Evolutionary conservation across 192 early-diverging fungal genomes (phyloP).

Genomic region (Rhizophagus clarus): DNA sequence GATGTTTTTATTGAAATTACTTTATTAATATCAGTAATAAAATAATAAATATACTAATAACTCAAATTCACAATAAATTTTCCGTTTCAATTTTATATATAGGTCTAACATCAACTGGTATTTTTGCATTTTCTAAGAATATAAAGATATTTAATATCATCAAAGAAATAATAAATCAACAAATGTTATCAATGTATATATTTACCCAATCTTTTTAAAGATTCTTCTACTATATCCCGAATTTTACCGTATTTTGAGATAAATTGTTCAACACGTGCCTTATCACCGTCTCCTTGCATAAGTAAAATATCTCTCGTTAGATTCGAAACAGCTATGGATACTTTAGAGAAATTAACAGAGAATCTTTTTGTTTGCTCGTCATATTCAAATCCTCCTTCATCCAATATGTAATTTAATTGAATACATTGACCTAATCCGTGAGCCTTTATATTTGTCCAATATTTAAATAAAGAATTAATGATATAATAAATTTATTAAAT

Average conservation of each 20-base stretch:
- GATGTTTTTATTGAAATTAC: no score
- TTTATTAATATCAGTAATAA: no score
- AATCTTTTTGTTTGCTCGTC: conserved; percentile 23
- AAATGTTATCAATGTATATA: not conserved
- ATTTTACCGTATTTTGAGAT: not conserved
- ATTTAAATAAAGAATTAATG: not conserved
- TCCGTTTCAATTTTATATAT: not conserved
- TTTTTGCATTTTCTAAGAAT: not conserved
- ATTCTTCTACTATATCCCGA: not conserved
- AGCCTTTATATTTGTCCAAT: conserved; percentile 39
- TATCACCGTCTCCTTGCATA: not conserved
- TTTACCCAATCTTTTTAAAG: not conserved
- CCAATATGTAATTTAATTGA: conserved; percentile 69
- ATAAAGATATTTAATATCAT: not conserved
- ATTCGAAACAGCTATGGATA: not conserved
- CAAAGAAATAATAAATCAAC: not conserved
- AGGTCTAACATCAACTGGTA: not conserved
- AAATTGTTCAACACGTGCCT: not conserved
- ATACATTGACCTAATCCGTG: conserved; percentile 74
- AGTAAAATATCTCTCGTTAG: not conserved
- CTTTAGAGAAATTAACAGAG: not conserved
- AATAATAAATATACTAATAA: no score
- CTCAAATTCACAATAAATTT: no score
- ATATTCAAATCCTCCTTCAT: conserved; percentile 64
- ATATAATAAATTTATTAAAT: no score